phyloP scores from a whole-genome alignment of 352 stramenopile genomes.

The Phytophthora fragariaefolia region DNA sequence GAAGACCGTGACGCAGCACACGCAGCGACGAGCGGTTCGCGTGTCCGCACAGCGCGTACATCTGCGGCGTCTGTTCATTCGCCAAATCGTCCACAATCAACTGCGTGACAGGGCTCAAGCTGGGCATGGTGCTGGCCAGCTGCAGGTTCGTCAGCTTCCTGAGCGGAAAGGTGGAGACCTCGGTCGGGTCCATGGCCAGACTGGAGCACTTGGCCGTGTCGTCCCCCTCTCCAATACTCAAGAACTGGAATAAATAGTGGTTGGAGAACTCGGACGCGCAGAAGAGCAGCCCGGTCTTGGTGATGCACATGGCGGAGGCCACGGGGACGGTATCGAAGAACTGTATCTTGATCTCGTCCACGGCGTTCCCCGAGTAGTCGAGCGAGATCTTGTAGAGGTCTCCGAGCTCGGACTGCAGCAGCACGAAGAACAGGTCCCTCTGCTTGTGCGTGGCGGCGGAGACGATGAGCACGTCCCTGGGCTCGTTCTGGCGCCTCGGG shows the following conservation, averaged over 20 bases:
- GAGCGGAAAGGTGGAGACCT: slow-evolving; percentile 71
- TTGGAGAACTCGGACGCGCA: slow-evolving; percentile 97
- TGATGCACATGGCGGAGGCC: slow-evolving; percentile 96
- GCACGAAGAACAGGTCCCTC: slow-evolving; percentile 96
- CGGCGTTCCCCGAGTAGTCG: slow-evolving; percentile 80
- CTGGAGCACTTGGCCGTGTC: slow-evolving; percentile 78
- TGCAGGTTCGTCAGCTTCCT: slow-evolving; percentile 91
- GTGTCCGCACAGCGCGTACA: slow-evolving; percentile 96
- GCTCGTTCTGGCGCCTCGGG: slow-evolving; percentile 77
- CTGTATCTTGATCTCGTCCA: slow-evolving; percentile 89
- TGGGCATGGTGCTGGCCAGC: slow-evolving; percentile 82
- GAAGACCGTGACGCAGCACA: slow-evolving; percentile 95
- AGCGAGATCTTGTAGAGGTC: slow-evolving; percentile 99
- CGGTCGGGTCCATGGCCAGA: slow-evolving; percentile 69
- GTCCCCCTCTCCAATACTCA: slow-evolving; percentile 95
- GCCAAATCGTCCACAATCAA: slow-evolving; percentile 96
- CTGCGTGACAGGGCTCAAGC: slow-evolving; percentile 94
- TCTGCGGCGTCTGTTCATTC: slow-evolving; percentile 96
- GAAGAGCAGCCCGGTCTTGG: slow-evolving; percentile 97
- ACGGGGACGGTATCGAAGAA: slow-evolving; percentile 98
- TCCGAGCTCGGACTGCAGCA: slow-evolving; percentile 98
- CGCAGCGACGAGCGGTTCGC: slow-evolving; percentile 94
- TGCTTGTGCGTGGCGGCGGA: slow-evolving; percentile 94
- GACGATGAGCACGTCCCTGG: slow-evolving; percentile 93
- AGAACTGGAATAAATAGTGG: slow-evolving; percentile 98